A percentile compares a stretch with the other conserved stretches of the same genome.
These are phyloP conservation scores for Marasmius oreades DNA, from an alignment of 1,284 basidiomycete genomes.

Conservation along the genomic window DNA sequence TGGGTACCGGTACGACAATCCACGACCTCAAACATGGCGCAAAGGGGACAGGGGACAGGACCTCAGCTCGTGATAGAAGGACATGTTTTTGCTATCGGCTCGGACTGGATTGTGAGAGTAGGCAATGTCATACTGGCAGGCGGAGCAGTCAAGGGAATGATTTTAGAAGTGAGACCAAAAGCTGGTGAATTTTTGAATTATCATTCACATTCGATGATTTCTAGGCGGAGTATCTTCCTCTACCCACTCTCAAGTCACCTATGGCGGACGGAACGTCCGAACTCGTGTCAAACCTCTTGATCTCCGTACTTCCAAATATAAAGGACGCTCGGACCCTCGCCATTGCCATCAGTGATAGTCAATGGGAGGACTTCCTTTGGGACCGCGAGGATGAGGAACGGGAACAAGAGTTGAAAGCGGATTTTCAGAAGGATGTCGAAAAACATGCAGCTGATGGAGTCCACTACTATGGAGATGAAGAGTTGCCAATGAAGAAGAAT, in stretches of 20 bases:
- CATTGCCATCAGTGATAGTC: conserved; percentile 66
- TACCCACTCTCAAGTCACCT: conserved; percentile 59
- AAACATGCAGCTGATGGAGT: conserved; percentile 37
- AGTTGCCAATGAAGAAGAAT: conserved; percentile 31
- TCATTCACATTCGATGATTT: background rate
- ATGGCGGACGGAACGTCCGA: conserved; percentile 62
- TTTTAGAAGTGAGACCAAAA: conserved; percentile 57
- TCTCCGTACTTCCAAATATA: conserved; percentile 68
- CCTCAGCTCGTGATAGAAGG: conserved; percentile 71
- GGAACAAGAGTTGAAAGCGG: conserved; percentile 18
- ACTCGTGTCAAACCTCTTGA: conserved; percentile 66
- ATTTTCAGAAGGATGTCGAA: conserved; percentile 23
- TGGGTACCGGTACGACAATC: conserved; percentile 70
- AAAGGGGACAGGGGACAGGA: conserved; percentile 46
- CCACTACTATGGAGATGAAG: conserved; percentile 53
- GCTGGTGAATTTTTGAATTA: background rate
- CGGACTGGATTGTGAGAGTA: conserved; percentile 75
- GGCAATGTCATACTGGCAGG: conserved; percentile 74
- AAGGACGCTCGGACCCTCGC: conserved; percentile 67
- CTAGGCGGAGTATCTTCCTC: conserved; percentile 74
- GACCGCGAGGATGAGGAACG: conserved; percentile 61
- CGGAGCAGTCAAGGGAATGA: conserved; percentile 71
- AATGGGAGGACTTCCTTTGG: conserved; percentile 78
- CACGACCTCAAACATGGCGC: conserved; percentile 29
- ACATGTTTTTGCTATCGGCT: conserved; percentile 64